Base-by-base conservation (phyloP, 139 green algal species). In the Auxenochlorella protothecoides region DNA sequence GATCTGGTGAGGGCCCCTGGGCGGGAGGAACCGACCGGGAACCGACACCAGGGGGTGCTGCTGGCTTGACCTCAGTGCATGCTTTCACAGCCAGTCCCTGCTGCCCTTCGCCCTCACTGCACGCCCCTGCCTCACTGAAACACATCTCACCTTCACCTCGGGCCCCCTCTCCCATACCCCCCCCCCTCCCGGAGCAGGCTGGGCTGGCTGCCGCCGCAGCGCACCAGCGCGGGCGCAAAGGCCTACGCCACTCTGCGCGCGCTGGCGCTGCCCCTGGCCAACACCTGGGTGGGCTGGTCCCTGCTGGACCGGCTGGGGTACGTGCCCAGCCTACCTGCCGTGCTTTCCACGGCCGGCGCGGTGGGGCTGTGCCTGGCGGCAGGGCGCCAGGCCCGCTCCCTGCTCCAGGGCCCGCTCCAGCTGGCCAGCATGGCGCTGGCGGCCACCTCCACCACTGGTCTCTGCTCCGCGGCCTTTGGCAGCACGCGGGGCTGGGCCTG, bases 281-380 rank as follows among this genome's bases (percentile, higher is more conserved):
- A 89, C 74, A 86, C 82, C 15, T 89, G 84, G 84, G 86, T 89
- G 81, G 74, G 66, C 53, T 88, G 84, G 82, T 78, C 70, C 62
- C 68, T 89, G 52, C 75, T 89, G 4, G 73, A 85, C 69, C 83
- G 82, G 70, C 70, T 87, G 73, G 65, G 73, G 5, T 70, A 83
- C 53, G 64, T 74, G 27, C 73, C 81, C 60, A 72, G 69, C 12
- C 12, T 71, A 15, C 27, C 63, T 10, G 69, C 83, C 9, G 72
- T 84, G 14, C 59, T 65, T 3, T 16, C 74, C n/a, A 72, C 80
- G 4, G 81, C 73, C 4, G 10, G 74, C 4, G 44, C 78, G 51
- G 72, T 86, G 70, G 15, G 79, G 68, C 63, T 68, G 54, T 84
- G 74, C 62, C 66, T 87, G 5, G 71, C 81, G 52, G 54, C 80